Base-by-base conservation (phyloP, 768 basidiomycete genomes). In the Lactarius hatsudake region DNA sequence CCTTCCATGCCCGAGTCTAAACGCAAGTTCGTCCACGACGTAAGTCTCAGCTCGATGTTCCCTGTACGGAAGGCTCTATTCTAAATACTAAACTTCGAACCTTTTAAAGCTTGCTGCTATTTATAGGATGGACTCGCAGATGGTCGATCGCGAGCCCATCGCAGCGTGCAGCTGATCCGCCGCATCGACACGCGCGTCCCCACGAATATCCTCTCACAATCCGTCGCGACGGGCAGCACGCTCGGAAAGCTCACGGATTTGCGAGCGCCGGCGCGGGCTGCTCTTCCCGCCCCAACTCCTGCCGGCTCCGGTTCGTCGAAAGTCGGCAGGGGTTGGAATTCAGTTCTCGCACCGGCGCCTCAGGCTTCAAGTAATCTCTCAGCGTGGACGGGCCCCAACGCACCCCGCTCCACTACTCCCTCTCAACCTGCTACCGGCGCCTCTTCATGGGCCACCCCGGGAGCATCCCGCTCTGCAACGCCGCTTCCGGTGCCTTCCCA, bases 131-230 rank as follows among this genome's bases (percentile, higher is more conserved):
- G 90, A 93, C 67, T 87, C 89, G 0, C 86, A 91, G 71, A 86
- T 94, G 80, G 86, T 99, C 23, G 96, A 98, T 75, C 90, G 91
- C 72, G 96, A 97, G 72, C 96, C 0, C 84, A 91, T 73, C 81
- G 93, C 66, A 89, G 93, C 70, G 90, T 96, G 1, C 90, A 93
- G 74, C 84, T 97, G 58, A 79, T 93, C 59, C 83, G 92, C 40
- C 84, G 93, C 17, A 77, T 95, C 57, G 95, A 97, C 75, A 89
- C 94, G 0, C 86, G 93, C 28, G 78, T 93, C 6, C 94, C 95
- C 0, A 74, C 72, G 1, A 91, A 92, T 1, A 78, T 88, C 4
- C 81, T 98, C 7, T 93, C 72, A 23, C 63, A 70, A 54, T 34
- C 55, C 28, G 76, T 42, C 70, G 76, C 71, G 4, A 74, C 78